A percentile compares a stretch with the other conserved stretches of the same genome.
These are phyloP conservation scores for Centella asiatica DNA, from an alignment of 129 eudicot genomes.

Conservation along the genomic window DNA sequence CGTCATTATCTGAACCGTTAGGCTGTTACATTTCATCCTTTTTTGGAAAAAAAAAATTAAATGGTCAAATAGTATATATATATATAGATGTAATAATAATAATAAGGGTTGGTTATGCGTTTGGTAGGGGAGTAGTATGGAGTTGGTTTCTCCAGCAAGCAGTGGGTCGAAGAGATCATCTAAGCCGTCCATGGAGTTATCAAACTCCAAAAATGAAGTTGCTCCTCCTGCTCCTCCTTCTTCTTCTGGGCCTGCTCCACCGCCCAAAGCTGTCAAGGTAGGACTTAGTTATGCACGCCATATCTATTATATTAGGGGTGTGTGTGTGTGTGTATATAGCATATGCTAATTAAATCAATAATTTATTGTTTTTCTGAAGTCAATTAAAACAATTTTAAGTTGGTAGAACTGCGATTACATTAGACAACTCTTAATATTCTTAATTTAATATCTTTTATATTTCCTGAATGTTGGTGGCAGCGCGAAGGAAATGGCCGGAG, in stretches of 20 bases:
- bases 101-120: conserved; percentile 27
- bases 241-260: conserved; percentile 33
- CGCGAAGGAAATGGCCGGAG: conserved; percentile 79
- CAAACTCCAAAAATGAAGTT: conserved; percentile 47
- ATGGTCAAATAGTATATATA: not conserved
- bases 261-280: conserved; percentile 82
- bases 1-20: conserved; percentile 1
- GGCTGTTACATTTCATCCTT: not conserved
- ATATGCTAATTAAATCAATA: too few species aligned
- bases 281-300: not conserved
- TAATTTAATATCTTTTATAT: not conserved
- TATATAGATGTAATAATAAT: not conserved
- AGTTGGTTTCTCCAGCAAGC: conserved; percentile 65
- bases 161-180: conserved; percentile 82
- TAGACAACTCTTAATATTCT: not conserved
- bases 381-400: not conserved
- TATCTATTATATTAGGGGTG: not conserved
- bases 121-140: conserved; percentile 66
- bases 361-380: too few species aligned
- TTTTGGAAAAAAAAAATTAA: too few species aligned
- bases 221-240: conserved; percentile 31
- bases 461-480: conserved; percentile 35
- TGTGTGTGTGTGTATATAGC: not conserved
- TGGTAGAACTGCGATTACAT: conserved; percentile 18
- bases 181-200: conserved; percentile 72